phyloP scores from a whole-genome alignment of 2,329 filamentous ascomycete species.

The Samsoniella hepiali region DNA sequence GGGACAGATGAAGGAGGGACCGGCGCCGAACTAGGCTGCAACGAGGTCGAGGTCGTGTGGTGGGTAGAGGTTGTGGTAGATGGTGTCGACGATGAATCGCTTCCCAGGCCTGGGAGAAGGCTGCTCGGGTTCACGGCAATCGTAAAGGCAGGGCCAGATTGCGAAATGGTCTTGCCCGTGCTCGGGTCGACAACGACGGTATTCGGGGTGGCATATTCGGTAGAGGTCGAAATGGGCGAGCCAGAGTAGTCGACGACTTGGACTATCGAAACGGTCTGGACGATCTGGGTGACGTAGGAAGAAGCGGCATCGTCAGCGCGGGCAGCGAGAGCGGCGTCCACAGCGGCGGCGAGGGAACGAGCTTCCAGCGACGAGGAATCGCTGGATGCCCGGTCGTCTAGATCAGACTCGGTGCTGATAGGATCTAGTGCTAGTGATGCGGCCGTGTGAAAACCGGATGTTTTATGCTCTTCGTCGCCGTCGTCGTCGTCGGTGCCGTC shows the following conservation, averaged over 20 bases:
- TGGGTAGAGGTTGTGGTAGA: constrained; percentile 18
- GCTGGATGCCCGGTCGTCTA: constrained; percentile 19
- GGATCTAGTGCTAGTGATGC: constrained; percentile 16
- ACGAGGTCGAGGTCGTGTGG: constrained; percentile 19
- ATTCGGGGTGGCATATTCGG: constrained; percentile 38
- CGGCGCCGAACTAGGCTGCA: neutral
- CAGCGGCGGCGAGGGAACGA: constrained; percentile 23
- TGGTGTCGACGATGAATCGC: constrained; percentile 7
- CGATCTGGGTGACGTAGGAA: constrained; percentile 42
- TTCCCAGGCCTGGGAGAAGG: neutral
- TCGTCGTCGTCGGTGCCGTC: constrained; percentile 23
- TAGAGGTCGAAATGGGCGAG: constrained; percentile 43
- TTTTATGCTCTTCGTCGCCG: constrained; percentile 19
- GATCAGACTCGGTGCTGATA: constrained; percentile 27
- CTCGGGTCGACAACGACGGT: constrained; percentile 37
- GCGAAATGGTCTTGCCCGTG: constrained; percentile 37
- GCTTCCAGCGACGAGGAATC: constrained; percentile 17
- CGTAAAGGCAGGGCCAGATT: constrained; percentile 27
- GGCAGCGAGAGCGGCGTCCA: constrained; percentile 19
- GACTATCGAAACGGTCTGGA: constrained; percentile 55
- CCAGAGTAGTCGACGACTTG: constrained; percentile 50
- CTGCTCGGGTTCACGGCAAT: constrained; percentile 11
- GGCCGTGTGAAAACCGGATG: neutral
- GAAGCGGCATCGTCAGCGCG: constrained; percentile 12
- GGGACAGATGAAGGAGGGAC: neutral